These are phyloP conservation scores for Paradendryphiella salina DNA, from an alignment of 2,329 filamentous ascomycete genomes.

Conservation along the genomic window DNA sequence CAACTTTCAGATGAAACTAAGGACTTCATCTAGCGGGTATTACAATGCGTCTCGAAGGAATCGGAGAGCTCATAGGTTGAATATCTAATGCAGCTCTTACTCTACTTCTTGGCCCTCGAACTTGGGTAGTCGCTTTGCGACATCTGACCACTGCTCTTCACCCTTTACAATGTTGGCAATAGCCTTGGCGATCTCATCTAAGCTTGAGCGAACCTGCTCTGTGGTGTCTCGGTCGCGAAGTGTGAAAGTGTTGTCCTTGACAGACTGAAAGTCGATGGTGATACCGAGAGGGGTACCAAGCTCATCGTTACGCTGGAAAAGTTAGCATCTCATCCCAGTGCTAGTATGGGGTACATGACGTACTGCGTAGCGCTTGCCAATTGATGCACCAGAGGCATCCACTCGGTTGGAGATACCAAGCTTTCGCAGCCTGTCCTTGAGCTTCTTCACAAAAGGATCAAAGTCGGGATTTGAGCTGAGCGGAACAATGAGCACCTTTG, in stretches of 20 bases:
- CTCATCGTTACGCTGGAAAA: conserved; percentile 78
- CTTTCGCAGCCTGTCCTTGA: conserved; percentile 76
- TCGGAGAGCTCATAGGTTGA: neutral
- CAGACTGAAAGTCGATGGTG: conserved; percentile 92
- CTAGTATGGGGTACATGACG: conserved; percentile 7
- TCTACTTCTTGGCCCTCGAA: conserved; percentile 63
- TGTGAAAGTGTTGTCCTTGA: conserved; percentile 84
- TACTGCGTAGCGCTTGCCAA: conserved; percentile 79
- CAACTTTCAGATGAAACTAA: neutral
- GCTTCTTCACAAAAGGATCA: conserved; percentile 70
- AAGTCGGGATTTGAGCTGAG: conserved; percentile 82
- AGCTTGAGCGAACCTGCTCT: conserved; percentile 81
- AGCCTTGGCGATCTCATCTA: conserved; percentile 77
- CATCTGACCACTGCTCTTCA: conserved; percentile 68
- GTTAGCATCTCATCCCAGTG: conserved; percentile 19
- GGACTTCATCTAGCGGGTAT: neutral
- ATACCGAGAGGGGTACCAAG: conserved; percentile 91
- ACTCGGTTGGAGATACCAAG: conserved; percentile 80
- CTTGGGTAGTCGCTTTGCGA: conserved; percentile 76
- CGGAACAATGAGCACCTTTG: conserved; percentile 90
- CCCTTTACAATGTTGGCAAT: conserved; percentile 67
- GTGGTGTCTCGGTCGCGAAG: conserved; percentile 86
- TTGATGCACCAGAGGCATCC: conserved; percentile 87
- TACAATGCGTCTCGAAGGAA: neutral
- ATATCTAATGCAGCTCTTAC: conserved; percentile 8